Base-by-base conservation (phyloP, 2,329 filamentous ascomycete genomes). In the Microcera coccophila region DNA sequence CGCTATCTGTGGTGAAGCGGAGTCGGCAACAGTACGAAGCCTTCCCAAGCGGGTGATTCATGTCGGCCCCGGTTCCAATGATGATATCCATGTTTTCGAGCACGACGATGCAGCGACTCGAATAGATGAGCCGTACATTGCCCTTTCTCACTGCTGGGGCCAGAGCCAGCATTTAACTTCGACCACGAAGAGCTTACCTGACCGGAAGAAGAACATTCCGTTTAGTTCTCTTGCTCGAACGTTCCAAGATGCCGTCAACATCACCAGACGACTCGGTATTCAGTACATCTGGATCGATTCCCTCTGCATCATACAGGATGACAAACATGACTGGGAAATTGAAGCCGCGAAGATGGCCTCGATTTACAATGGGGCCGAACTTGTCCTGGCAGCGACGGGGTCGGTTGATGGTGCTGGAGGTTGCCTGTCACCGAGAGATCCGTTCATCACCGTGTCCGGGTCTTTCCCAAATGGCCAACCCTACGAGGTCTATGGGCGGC, bases 341-440 rank as follows among this genome's bases (percentile, higher is more conserved):
- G 59, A 61, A 21, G 54, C 54, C 2, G 53, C 57, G 3, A 58
- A 56, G 14, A 61, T 61, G 58, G 51, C 52, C 0, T 49, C 55
- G 1, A 58, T 61, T 1, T 61, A 61, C 14, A 49, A 53, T 8
- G 47, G 49, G 0, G 51, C 60, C 0, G 52, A 58, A 3, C 15
- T 63, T 0, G 57, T 58, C 0, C 18, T 61, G 1, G 50, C 60
- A 0, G 61, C 59, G 2, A 48, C 52, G 3, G 53, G 53, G 1
- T 54, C 54, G 1, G 42, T 47, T 0, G 41, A 51, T n/a, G 45
- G 54, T 1, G 32, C 34, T 1, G 52, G 48, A 0, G 61, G 57
- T 0, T 59, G 57, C 15, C 29, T 62, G 2, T 50, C 54, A 2
- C 19, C 29, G 1, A 41, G 56, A 20, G 41, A 48, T 3, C 44